These are phyloP conservation scores for Monascus ruber DNA, from an alignment of 2,329 filamentous ascomycete species.

Conservation along the genomic window DNA sequence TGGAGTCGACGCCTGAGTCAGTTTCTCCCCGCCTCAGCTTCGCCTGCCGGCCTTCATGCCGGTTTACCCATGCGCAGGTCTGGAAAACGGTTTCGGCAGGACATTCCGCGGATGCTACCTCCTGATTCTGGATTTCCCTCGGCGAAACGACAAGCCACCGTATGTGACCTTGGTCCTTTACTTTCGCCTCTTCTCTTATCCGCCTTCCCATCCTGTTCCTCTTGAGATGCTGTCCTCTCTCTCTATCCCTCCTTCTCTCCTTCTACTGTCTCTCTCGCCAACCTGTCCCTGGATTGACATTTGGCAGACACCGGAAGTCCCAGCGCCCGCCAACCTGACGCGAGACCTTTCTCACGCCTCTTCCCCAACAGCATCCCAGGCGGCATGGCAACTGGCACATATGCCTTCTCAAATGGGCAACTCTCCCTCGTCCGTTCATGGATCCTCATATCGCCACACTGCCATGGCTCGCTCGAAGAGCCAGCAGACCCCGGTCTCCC, in stretches of 20 bases:
- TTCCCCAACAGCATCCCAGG: slow-evolving; percentile 15
- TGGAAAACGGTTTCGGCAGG: slow-evolving; percentile 33
- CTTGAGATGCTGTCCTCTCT: slow-evolving; percentile 9
- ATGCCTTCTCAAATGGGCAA: slow-evolving; percentile 17
- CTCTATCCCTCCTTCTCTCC: slow-evolving; percentile 7
- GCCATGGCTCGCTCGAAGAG: slow-evolving; percentile 30
- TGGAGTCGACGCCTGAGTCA: slow-evolving; percentile 29
- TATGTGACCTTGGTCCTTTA: slow-evolving; percentile 33
- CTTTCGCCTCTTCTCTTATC: slow-evolving; percentile 17
- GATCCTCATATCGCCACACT: slow-evolving; percentile 19
- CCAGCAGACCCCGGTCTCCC: slow-evolving; percentile 23
- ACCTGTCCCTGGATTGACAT: slow-evolving; percentile 29
- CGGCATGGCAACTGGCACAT: slow-evolving; percentile 12
- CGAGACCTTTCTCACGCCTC: slow-evolving; percentile 20
- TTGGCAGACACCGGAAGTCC: slow-evolving; percentile 30
- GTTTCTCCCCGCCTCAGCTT: slow-evolving; percentile 22
- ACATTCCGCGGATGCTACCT: slow-evolving; percentile 28
- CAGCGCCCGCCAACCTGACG: slow-evolving; percentile 19
- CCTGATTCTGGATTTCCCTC: slow-evolving; percentile 26
- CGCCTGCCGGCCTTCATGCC: slow-evolving; percentile 9
- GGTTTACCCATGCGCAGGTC: slow-evolving; percentile 19
- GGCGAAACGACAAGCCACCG: slow-evolving; percentile 35
- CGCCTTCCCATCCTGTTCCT: slow-evolving; percentile 13
- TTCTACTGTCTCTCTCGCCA: slow-evolving; percentile 12
- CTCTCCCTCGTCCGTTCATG: slow-evolving; percentile 13